These are phyloP conservation scores for Pyrenophora tritici-repentis DNA, from an alignment of 2,329 filamentous ascomycete species.

Conservation along the genomic window DNA sequence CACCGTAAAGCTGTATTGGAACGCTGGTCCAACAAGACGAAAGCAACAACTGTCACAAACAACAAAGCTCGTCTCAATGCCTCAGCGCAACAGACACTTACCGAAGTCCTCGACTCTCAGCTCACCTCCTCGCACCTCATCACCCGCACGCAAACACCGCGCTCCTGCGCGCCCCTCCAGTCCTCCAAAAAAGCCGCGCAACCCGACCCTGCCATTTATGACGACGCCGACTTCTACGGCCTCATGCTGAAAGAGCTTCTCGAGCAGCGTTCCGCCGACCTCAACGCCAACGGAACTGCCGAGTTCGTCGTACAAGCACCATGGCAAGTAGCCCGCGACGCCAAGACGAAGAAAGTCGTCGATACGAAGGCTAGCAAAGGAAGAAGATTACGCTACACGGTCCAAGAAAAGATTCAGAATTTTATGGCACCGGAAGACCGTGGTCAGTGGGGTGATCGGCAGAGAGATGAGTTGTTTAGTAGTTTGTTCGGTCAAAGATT, in stretches of 20 bases:
- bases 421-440: conserved; percentile 95
- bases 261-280: conserved; percentile 78
- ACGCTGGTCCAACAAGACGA: conserved; percentile 87
- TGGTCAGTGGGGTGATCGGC: conserved; percentile 76
- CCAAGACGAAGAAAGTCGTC: conserved; percentile 82
- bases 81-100: conserved; percentile 64
- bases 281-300: conserved; percentile 50
- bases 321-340: conserved; percentile 72
- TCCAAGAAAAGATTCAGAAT: conserved; percentile 96
- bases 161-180: conserved; percentile 77
- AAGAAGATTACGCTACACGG: conserved; percentile 88
- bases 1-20: conserved; percentile 76
- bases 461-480: conserved; percentile 67
- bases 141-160: conserved; percentile 70
- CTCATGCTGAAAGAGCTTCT: conserved; percentile 90
- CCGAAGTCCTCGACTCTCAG: conserved; percentile 71
- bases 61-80: conserved; percentile 64
- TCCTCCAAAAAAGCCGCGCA: conserved; percentile 47
- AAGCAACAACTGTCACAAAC: conserved; percentile 60
- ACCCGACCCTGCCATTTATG: conserved; percentile 66
- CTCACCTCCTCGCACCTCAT: conserved; percentile 71
- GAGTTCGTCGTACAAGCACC: conserved; percentile 53
- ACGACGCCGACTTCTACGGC: conserved; percentile 95
- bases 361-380: conserved; percentile 96
- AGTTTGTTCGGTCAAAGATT: conserved; percentile 56